These are phyloP conservation scores for Ottelia alismoides DNA, from an alignment of 106 monocot genomes.

Conservation along the genomic window DNA sequence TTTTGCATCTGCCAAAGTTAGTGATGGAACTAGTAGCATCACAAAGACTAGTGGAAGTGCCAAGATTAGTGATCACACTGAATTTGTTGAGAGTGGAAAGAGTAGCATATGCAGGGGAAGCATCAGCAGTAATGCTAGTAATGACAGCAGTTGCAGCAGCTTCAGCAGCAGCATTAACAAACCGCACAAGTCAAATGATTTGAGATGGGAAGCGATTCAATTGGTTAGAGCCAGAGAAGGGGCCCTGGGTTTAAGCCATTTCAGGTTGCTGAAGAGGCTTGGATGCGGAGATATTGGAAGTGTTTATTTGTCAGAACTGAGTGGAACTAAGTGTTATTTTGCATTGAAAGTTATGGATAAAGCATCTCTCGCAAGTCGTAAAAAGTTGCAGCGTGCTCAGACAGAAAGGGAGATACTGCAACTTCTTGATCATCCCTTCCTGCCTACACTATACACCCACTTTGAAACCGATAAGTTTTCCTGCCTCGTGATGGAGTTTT, in stretches of 20 bases:
- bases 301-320: constrained; percentile 19
- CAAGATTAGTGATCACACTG: constrained; percentile 7
- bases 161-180: constrained; percentile 11
- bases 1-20: constrained; percentile 10
- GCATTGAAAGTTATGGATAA: constrained; percentile 21
- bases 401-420: constrained; percentile 20
- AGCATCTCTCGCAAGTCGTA: constrained; percentile 10
- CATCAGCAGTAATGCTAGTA: constrained; percentile 9
- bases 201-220: constrained; percentile 18
- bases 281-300: constrained; percentile 19
- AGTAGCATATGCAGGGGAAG: constrained; percentile 15
- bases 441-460: constrained; percentile 18
- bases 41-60: constrained; percentile 13
- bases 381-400: constrained; percentile 15
- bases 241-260: constrained; percentile 12
- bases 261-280: constrained; percentile 9
- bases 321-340: constrained; percentile 17
- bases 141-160: constrained; percentile 16
- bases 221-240: constrained; percentile 4
- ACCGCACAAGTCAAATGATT: constrained; percentile 18
- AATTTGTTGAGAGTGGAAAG: constrained; percentile 13
- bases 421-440: constrained; percentile 14
- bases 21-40: constrained; percentile 7
- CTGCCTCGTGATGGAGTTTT: constrained; percentile 19
- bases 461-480: constrained; percentile 22